A percentile compares a stretch with the other conserved stretches of the same genome.
phyloP scores from a whole-genome alignment of 306 rosid genomes.

The Crotalaria pallida region DNA sequence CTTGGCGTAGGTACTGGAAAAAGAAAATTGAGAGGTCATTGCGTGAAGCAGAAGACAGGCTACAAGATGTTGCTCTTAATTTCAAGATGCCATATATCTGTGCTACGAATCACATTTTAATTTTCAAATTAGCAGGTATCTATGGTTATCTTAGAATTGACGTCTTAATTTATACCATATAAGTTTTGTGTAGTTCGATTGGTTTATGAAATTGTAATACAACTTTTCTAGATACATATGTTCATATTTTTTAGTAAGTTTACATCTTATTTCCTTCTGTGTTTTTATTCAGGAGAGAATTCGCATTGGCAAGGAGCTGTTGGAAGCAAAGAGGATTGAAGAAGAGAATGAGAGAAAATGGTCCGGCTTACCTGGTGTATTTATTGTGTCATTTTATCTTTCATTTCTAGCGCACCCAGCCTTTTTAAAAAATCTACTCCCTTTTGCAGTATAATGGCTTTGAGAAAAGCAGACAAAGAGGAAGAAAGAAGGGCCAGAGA shows the following conservation, averaged over 20 bases:
- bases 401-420: constrained; percentile 10
- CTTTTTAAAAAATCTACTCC: constrained; percentile 16
- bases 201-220: not conserved
- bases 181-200: not conserved
- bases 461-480: too few species aligned
- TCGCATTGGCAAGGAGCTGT: constrained; percentile 89
- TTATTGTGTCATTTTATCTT: constrained; percentile 17
- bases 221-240: not conserved
- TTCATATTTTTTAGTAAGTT: too few species aligned
- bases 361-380: constrained; percentile 33
- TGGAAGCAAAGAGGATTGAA: constrained; percentile 95
- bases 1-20: too few species aligned
- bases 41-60: too few species aligned
- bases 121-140: not conserved
- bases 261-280: too few species aligned
- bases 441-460: constrained; percentile 58
- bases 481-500: too few species aligned
- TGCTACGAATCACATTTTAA: too few species aligned
- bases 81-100: too few species aligned
- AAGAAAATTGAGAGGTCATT: too few species aligned
- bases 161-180: not conserved
- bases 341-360: constrained; percentile 93
- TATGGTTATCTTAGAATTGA: not conserved
- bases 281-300: too few species aligned
- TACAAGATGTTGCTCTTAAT: too few species aligned